A percentile compares a stretch with the other conserved stretches of the same genome.
phyloP scores from a whole-genome alignment of 768 basidiomycete genomes.

The Trametes coccinea region DNA sequence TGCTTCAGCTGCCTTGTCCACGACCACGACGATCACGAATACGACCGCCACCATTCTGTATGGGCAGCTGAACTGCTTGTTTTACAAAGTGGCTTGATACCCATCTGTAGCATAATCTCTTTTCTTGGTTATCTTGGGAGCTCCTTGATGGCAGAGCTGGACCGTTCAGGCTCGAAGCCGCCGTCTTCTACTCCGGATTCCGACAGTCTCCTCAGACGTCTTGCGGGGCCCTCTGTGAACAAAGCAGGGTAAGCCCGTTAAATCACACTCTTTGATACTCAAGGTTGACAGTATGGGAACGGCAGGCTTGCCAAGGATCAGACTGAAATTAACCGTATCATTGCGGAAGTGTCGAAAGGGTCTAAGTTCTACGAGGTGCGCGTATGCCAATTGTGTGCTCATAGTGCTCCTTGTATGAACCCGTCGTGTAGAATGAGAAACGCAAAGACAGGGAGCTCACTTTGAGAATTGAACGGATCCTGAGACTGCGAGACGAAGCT shows the following conservation, averaged over 20 bases:
- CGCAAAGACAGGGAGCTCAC: slow-evolving; percentile 86
- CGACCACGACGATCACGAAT: not conserved
- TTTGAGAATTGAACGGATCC: slow-evolving; percentile 67
- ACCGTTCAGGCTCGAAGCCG: not conserved
- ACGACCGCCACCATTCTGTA: not conserved
- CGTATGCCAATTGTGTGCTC: not conserved
- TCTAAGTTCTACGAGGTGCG: slow-evolving; percentile 86
- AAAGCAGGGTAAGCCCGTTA: slow-evolving; percentile 74
- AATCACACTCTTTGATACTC: not conserved
- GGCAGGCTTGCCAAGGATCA: slow-evolving; percentile 71
- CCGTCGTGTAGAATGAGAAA: slow-evolving; percentile 70
- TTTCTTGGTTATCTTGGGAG: too few species aligned
- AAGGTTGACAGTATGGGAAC: not conserved
- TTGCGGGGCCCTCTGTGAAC: slow-evolving; percentile 85
- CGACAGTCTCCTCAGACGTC: slow-evolving; percentile 69
- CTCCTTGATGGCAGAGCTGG: too few species aligned
- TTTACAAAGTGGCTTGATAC: too few species aligned
- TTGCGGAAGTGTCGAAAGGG: slow-evolving; percentile 89
- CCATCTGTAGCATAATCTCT: too few species aligned
- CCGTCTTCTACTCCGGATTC: slow-evolving; percentile 56
- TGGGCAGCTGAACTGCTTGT: too few species aligned
- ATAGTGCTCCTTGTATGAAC: not conserved
- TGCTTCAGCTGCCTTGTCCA: too few species aligned
- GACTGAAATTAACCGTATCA: slow-evolving; percentile 82
- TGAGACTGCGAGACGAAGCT: slow-evolving; percentile 62